phyloP scores from a whole-genome alignment of 2,329 filamentous ascomycete genomes.

The Penicillium occitanis region DNA sequence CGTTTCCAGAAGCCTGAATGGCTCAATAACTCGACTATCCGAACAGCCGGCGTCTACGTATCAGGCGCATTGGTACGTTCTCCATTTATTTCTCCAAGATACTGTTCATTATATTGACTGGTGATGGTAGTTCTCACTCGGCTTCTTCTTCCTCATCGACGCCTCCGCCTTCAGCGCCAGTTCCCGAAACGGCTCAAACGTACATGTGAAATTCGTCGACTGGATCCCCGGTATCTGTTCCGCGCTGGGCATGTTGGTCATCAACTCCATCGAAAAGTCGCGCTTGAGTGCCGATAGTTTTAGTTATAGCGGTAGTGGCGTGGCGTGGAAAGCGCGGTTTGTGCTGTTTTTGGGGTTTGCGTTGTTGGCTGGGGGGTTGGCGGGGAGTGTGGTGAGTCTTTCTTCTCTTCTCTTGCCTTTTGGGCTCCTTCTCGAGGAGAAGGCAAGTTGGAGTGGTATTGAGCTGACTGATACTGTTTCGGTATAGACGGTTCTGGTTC shows the following conservation, averaged over 20 bases:
- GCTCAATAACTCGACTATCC: slow-evolving; percentile 64
- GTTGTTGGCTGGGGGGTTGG: slow-evolving; percentile 65
- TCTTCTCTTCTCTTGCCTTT: neutral
- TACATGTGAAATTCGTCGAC: slow-evolving; percentile 69
- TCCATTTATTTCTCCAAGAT: slow-evolving; percentile 19
- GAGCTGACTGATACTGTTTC: neutral
- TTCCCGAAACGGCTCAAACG: slow-evolving; percentile 58
- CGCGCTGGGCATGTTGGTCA: slow-evolving; percentile 68
- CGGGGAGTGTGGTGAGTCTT: slow-evolving; percentile 59
- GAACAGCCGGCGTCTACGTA: slow-evolving; percentile 65
- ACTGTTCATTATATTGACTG: neutral
- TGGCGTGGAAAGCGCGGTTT: slow-evolving; percentile 69
- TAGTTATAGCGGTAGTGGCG: slow-evolving; percentile 63
- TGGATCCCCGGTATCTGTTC: slow-evolving; percentile 72
- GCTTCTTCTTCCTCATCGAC: slow-evolving; percentile 69
- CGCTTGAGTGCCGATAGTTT: slow-evolving; percentile 64
- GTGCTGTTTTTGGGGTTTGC: slow-evolving; percentile 70
- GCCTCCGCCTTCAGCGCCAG: slow-evolving; percentile 64
- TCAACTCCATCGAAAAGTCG: slow-evolving; percentile 70
- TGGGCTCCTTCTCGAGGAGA: neutral
- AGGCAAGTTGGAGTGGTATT: neutral
- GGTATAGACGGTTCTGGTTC: slow-evolving; percentile 60
- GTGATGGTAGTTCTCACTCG: slow-evolving; percentile 60
- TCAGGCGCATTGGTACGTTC: slow-evolving; percentile 62
- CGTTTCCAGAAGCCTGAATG: slow-evolving; percentile 67